A percentile compares a stretch with the other conserved stretches of the same genome.
These are phyloP conservation scores for Cercospora nicotianae DNA, from an alignment of 2,329 filamentous ascomycete species.

Conservation along the genomic window DNA sequence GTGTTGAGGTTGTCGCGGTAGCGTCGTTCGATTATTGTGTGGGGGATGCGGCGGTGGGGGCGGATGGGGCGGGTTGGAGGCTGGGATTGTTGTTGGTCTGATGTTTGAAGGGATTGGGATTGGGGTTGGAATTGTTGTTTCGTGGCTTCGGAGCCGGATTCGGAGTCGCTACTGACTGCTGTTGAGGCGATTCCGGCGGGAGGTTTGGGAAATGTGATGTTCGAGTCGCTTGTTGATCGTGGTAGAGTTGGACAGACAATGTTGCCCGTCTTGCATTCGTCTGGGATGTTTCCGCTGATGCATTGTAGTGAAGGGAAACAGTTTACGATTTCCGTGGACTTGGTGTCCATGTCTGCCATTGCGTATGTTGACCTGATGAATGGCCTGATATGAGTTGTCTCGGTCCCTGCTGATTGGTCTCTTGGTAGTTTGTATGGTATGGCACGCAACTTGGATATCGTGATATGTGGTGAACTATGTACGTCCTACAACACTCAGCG, in stretches of 20 bases:
- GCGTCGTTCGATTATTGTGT: slow-evolving; percentile 50
- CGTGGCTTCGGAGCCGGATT: slow-evolving; percentile 19
- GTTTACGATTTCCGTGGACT: slow-evolving; percentile 22
- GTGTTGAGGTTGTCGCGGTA: slow-evolving; percentile 51
- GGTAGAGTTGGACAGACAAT: slow-evolving; percentile 25
- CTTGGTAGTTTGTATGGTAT: not conserved
- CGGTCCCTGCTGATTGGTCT: not conserved
- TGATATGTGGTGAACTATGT: slow-evolving; percentile 19
- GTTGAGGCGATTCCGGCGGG: slow-evolving; percentile 18
- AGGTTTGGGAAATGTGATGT: slow-evolving; percentile 19
- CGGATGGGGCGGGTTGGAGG: slow-evolving; percentile 17
- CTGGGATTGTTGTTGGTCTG: not conserved
- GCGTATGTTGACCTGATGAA: not conserved
- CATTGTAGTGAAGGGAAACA: slow-evolving; percentile 29
- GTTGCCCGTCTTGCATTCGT: slow-evolving; percentile 26
- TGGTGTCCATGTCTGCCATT: slow-evolving; percentile 15
- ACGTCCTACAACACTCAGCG: slow-evolving; percentile 7
- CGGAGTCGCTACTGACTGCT: slow-evolving; percentile 24
- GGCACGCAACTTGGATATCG: not conserved
- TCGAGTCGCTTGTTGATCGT: slow-evolving; percentile 10
- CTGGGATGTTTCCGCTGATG: slow-evolving; percentile 24
- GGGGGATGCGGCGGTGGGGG: slow-evolving; percentile 33
- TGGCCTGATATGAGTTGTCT: not conserved
- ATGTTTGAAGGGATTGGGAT: not conserved
- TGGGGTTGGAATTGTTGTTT: slow-evolving; percentile 6